A percentile compares a stretch with the other conserved stretches of the same genome.
Evolutionary conservation across 75 land plant species (phyloP).

Genomic region (Isoetes taiwanensis): DNA sequence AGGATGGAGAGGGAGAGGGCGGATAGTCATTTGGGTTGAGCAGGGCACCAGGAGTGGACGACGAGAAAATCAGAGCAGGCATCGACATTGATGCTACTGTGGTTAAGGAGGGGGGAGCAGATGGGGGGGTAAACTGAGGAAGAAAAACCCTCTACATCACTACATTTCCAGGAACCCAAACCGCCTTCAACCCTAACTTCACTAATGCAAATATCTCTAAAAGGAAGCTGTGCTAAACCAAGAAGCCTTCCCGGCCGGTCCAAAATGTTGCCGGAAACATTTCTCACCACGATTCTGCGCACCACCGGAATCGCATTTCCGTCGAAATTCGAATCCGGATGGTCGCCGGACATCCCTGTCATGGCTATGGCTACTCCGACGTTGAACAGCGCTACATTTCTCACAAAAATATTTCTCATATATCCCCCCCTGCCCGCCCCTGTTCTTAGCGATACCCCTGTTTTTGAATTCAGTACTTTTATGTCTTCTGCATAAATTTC

Average conservation of each 20-base stretch:
- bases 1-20: too few species aligned
- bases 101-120: slow-evolving; percentile 23
- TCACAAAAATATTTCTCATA: slow-evolving; percentile 37
- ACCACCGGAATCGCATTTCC: slow-evolving; percentile 43
- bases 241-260: slow-evolving; percentile 26
- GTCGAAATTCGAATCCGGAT: slow-evolving; percentile 42
- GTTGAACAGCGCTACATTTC: slow-evolving; percentile 30
- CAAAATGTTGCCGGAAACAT: slow-evolving; percentile 35
- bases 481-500: slow-evolving; percentile 40
- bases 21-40: too few species aligned
- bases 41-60: too few species aligned
- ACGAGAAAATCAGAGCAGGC: too few species aligned
- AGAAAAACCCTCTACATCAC: slow-evolving; percentile 34
- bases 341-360: slow-evolving; percentile 41
- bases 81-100: slow-evolving; percentile 16
- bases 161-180: slow-evolving; percentile 33
- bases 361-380: slow-evolving; percentile 33
- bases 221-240: slow-evolving; percentile 37
- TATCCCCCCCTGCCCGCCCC: slow-evolving; percentile 54
- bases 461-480: slow-evolving; percentile 22
- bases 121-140: slow-evolving; percentile 32
- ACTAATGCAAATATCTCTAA: slow-evolving; percentile 34
- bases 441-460: slow-evolving; percentile 51
- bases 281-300: slow-evolving; percentile 23
- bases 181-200: slow-evolving; percentile 31